Conservation (phyloP, 129 eudicot genomes). For the Lonicera japonica region DNA sequence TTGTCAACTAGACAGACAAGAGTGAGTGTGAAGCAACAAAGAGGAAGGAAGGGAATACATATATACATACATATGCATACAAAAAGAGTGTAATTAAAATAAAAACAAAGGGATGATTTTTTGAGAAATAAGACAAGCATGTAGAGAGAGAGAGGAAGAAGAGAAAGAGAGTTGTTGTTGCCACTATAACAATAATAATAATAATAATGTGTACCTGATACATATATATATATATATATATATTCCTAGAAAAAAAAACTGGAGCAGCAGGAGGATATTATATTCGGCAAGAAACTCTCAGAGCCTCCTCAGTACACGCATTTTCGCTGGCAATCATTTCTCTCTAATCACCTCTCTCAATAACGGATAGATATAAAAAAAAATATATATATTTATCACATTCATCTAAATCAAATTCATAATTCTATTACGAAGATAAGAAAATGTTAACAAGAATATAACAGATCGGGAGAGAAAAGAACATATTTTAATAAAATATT, state of each 20-base stretch:
- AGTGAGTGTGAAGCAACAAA: conserved; percentile 29
- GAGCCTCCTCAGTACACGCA: neutral
- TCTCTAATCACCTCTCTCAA: conserved; percentile 4
- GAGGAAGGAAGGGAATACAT: conserved; percentile 16
- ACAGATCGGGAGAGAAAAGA: no score
- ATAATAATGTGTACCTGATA: conserved; percentile 18
- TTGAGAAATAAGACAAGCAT: neutral
- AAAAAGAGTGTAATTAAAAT: no score
- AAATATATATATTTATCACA: no score
- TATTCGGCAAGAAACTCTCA: neutral
- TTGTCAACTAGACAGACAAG: conserved; percentile 25
- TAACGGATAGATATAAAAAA: no score
- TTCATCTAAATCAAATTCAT: no score
- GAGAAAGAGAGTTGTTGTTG: conserved; percentile 20
- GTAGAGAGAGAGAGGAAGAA: conserved; percentile 1
- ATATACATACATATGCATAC: conserved; percentile 6
- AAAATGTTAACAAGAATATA: no score
- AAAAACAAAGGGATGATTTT: no score
- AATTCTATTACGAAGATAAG: no score
- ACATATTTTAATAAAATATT: no score
- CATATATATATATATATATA: no score
- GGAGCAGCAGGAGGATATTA: neutral
- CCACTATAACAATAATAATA: no score
- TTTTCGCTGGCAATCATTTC: conserved; percentile 8
- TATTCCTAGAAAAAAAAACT: conserved; percentile 8